Percentiles rank a stretch among this genome's conserved stretches.
Conservation (phyloP, 768 basidiomycete species). For the Mycena belliarum region DNA sequence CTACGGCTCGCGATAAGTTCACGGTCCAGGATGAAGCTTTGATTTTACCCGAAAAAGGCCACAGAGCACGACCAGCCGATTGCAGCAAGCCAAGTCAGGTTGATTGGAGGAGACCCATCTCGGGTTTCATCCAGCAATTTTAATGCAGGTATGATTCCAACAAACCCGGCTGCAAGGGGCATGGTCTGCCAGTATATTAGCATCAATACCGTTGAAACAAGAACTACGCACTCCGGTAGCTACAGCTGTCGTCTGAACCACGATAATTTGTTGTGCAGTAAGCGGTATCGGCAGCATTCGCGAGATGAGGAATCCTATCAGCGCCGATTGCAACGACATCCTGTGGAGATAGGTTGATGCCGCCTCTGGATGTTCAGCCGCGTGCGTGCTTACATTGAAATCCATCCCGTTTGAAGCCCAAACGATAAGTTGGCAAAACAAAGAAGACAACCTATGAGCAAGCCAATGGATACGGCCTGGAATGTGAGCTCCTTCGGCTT, state of each 20-base stretch:
- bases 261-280: conserved; percentile 90
- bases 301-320: conserved; percentile 89
- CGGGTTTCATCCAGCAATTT: conserved; percentile 69
- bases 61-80: conserved; percentile 88
- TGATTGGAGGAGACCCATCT: conserved; percentile 78
- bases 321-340: conserved; percentile 95
- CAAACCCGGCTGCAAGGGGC: conserved; percentile 85
- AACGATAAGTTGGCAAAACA: conserved; percentile 93
- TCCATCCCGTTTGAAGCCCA: conserved; percentile 88
- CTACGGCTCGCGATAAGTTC: conserved; percentile 35
- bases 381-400: conserved; percentile 65
- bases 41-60: conserved; percentile 83
- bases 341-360: conserved; percentile 37
- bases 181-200: conserved; percentile 42
- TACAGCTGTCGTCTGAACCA: conserved; percentile 93
- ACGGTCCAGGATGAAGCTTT: background rate
- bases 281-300: conserved; percentile 70
- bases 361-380: background rate
- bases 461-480: conserved; percentile 71
- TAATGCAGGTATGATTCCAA: conserved; percentile 91
- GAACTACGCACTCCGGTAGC: conserved; percentile 66
- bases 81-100: conserved; percentile 71
- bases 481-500: conserved; percentile 31
- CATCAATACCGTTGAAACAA: background rate
- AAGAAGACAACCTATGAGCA: conserved; percentile 82